Evolutionary conservation across 805 yeast genomes (phyloP).

Genomic region (Ogataea trehaloabstinens): DNA sequence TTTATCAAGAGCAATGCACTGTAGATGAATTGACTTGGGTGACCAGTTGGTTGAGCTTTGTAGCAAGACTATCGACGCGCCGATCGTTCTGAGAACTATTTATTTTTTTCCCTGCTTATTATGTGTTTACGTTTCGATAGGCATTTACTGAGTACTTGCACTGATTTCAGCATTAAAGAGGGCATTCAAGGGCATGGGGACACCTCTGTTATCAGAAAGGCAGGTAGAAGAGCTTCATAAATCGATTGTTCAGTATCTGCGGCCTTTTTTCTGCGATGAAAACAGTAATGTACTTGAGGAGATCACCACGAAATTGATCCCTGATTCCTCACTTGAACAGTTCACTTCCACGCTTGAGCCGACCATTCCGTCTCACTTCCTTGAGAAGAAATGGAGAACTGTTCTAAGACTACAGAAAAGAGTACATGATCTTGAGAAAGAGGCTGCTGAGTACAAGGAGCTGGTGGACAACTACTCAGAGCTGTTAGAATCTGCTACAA

Average conservation of each 20-base stretch:
- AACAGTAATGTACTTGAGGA: conserved; percentile 3
- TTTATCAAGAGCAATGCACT: too few species aligned
- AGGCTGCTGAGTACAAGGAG: conserved; percentile 47
- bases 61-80: too few species aligned
- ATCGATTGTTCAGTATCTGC: conserved; percentile 34
- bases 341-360: conserved; percentile 3
- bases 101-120: background rate
- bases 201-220: conserved; percentile 29
- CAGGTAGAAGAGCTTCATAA: conserved; percentile 36
- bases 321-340: conserved; percentile 5
- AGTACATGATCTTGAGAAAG: conserved; percentile 67
- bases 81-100: background rate
- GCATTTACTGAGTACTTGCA: too few species aligned
- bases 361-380: conserved; percentile 28
- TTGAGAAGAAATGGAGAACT: conserved; percentile 86
- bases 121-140: too few species aligned
- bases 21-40: too few species aligned
- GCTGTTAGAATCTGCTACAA: conserved; percentile 11
- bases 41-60: too few species aligned
- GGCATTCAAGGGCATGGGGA: conserved; percentile 2
- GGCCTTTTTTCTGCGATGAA: conserved; percentile 12
- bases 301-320: conserved; percentile 8
- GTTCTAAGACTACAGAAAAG: conserved; percentile 76
- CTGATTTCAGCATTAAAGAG: too few species aligned
- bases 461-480: conserved; percentile 33